Evolutionary conservation across 441 rosid species (phyloP).

Genomic region (Gossypium aridum): DNA sequence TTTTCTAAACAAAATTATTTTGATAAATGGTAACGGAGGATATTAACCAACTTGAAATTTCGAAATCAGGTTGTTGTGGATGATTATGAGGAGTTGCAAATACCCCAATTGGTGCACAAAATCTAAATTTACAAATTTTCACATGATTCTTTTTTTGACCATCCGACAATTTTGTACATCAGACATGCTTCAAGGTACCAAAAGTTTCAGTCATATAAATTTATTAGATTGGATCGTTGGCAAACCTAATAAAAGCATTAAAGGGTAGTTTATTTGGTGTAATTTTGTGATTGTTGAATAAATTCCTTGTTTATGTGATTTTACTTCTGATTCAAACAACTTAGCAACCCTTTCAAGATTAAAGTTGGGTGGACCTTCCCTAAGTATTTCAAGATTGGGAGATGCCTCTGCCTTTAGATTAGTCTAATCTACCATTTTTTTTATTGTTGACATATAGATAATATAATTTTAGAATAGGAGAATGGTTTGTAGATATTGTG

Average conservation of each 20-base stretch:
- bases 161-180: constrained; percentile 28
- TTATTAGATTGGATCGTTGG: neutral
- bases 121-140: constrained; percentile 12
- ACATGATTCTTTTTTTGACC: constrained; percentile 8
- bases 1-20: neutral
- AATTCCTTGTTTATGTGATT: neutral
- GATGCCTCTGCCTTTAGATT: neutral
- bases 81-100: constrained; percentile 60
- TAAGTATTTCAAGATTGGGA: neutral
- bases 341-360: neutral
- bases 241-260: neutral
- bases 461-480: neutral
- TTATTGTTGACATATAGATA: neutral
- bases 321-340: neutral
- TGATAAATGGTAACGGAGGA: neutral
- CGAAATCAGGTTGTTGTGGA: constrained; percentile 50
- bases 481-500: neutral
- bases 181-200: constrained; percentile 16
- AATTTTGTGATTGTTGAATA: neutral
- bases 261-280: neutral
- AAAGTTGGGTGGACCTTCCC: neutral
- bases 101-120: constrained; percentile 62
- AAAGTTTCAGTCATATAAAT: neutral
- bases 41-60: constrained; percentile 6
- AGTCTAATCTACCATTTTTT: neutral